Conservation (phyloP, 2,329 filamentous ascomycete species). For the Talaromyces atroroseus region DNA sequence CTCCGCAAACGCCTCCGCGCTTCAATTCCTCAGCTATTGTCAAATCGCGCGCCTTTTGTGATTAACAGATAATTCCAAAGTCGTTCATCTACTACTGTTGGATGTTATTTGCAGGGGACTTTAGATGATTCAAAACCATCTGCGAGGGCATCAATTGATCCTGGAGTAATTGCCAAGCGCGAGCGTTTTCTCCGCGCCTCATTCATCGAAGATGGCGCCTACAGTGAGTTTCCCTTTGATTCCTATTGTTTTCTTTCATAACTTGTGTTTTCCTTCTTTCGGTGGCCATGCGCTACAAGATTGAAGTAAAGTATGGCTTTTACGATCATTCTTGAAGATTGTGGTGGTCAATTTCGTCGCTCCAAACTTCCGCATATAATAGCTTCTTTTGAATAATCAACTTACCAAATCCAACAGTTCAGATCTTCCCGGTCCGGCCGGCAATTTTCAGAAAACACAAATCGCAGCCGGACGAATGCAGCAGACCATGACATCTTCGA, state of each 20-base stretch:
- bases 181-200: constrained; percentile 5
- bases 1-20: constrained; percentile 11
- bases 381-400: not conserved
- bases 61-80: not conserved
- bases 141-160: not conserved
- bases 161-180: too few species aligned
- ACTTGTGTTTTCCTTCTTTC: not conserved
- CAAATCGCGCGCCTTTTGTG: not conserved
- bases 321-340: not conserved
- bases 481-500: constrained; percentile 61
- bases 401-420: constrained; percentile 37
- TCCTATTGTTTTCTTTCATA: not conserved
- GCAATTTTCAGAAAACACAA: constrained; percentile 48
- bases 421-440: constrained; percentile 54
- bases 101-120: not conserved
- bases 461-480: constrained; percentile 41
- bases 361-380: not conserved
- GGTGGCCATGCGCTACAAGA: not conserved
- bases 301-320: not conserved
- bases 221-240: constrained; percentile 12
- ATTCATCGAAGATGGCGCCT: constrained; percentile 13
- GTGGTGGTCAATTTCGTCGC: not conserved
- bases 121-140: not conserved
- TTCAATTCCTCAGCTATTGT: not conserved
- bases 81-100: not conserved